Base-by-base conservation (phyloP, 352 stramenopile genomes). In the Phytophthora chlamydospora region DNA sequence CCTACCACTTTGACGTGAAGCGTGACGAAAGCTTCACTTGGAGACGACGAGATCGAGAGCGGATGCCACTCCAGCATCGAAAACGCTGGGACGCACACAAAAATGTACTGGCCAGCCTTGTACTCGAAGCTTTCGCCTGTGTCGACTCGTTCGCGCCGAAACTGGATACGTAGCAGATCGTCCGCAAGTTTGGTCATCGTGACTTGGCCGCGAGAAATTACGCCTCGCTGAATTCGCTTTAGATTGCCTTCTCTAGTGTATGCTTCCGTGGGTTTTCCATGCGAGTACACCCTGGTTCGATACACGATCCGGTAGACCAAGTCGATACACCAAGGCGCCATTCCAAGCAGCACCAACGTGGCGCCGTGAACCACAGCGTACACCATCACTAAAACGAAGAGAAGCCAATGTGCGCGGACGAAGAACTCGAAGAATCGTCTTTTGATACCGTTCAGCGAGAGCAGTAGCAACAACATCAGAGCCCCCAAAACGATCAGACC, bases 31-130 rank as follows among this genome's bases (percentile, higher is more conserved):
- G 63, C 21, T 75, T 92, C 77, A 14, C 66, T 44, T 2, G 83
- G 83, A 2, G 77, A 74, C 17, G 75, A 90, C 11, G 79, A 87
- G 38, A 96, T 78, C 4, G 81, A 89, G 59, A 94, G 93, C 31
- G 87, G 87, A 63, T 96, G 88, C 85, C 88, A 96, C 66, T 94
- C 68, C 2, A 81, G 42, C 13, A 51, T 11, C 17, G 65, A 80
- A 33, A 96, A 50, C 13, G 44, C 16, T 1, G 83, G 82, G 10
- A 96, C 57, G 62, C 87, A 88, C n/a, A 96, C 43, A 45, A 91
- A 91, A 1, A 73, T 72, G 62, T 94, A 94, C 48, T 87, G 73
- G 0, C 65, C 73, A 4, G 68, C 61, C n/a, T 67, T 29, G 42
- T 71, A 76, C 1, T 45, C n/a, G 59, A 78, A 78, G 0, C 3